Base-by-base conservation (phyloP, 1,284 basidiomycete species). In the Phellopilus nigrolimitatus region DNA sequence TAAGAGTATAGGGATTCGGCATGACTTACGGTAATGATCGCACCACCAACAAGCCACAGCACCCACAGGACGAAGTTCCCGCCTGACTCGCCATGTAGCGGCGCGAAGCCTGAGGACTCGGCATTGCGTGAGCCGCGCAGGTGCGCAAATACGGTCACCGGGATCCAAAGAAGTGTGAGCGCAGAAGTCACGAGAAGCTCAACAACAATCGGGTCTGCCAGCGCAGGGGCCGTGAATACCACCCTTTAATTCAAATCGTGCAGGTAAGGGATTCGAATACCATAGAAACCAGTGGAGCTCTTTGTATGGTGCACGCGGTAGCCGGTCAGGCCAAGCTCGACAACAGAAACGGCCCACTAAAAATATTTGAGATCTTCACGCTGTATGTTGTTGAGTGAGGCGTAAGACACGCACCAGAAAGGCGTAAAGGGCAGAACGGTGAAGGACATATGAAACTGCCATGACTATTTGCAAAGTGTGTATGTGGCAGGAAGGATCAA, bases 61-160 rank as follows among this genome's bases (percentile, higher is more conserved):
- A 57, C 31, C 53, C 53, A 54, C 22, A 57, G 56, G 30, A 57
- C 33, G 41, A 46, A 55, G 49, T 47, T 47, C 13, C 52, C 52
- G 17, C 28, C 27, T 3, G 41, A 19, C 49, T 57, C 56, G 30
- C 45, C 19, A 50, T 31, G 28, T 7, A 52, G 43, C 10, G 44
- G 43, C 21, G n/a, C 22, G 28, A 39, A 46, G 12, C 43, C 42
- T 6, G 43, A 19, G 34, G 10, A 7, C 12, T 12, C 28, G 17
- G 39, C 49, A 3, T 40, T 21, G 28, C 8, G 5, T 1, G 40
- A 22, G 6, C 40, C 43, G 33, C 21, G 45, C 3, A 49, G 37
- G n/a, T 44, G 37, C n/a, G 34, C 17, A 12, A 47, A 34, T 6
- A 41, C 30, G 30, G 49, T 34, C 19, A 37, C 15, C 19, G 56